Evolutionary conservation across 306 rosid genomes (phyloP), one percentile per base, ranked within the genome.

Genomic region (Luffa aegyptiaca): DNA sequence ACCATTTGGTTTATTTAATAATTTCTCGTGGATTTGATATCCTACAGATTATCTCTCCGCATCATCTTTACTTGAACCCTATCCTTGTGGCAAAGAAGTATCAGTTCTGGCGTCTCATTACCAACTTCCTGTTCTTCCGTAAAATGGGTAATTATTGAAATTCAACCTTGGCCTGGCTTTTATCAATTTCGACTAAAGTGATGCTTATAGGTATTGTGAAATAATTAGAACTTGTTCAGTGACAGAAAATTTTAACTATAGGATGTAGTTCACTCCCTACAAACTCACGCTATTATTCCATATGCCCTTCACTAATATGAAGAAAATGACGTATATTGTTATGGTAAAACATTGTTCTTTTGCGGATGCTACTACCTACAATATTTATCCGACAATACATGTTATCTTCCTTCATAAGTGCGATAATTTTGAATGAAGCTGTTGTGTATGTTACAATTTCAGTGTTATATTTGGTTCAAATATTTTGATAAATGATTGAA

Each of bases 81-180:
- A 88, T 36, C 72, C 85, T 92, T 70, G 97, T 95, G 84, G 93
- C 91, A 76, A 91, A 90, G 85, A 91, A 92, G 74, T 95, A 95
- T 87, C 89, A 95, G 76, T 90, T 90, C 80, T 95, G 97, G 98
- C 97, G 97, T 35, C 94, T 95, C 70, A 13, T 95, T 80, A 95
- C 97, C 39, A 95, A 95, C 86, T 95, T 95, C 88, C 75, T 95
- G 75, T 95, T 91, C 90, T 95, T 95, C 86, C 82, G 97, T 73
- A 95, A 92, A 84, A 95, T 95, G 92, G 98, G 97, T 92, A 87
- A 36, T 78, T 76, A 16, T 65, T 71, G 37, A 13, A 51, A 79
- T 75, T 31, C 21, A 79, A 51, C 10, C 14, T 66, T 62, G 26
- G 68, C 52, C 5, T 31, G 78, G 14, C 14, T 65, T 55, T 44